Conservation (phyloP, 2,329 filamentous ascomycete genomes). For the Cladosporium sphaerospermum region DNA sequence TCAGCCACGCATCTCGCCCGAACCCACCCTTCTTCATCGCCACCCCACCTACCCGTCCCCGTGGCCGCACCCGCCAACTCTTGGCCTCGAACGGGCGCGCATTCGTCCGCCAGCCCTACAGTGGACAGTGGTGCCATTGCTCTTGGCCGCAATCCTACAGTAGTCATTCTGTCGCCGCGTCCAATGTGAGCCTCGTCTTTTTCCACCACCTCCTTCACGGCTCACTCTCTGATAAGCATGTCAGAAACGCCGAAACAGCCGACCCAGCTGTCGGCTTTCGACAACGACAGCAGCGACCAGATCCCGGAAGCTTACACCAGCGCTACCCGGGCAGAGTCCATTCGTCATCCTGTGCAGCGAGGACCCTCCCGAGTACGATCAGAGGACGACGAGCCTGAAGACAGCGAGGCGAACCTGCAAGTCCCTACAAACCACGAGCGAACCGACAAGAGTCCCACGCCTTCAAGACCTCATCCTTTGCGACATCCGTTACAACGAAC, state of each 20-base stretch:
- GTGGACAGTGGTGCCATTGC: neutral
- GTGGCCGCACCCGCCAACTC: too few species aligned
- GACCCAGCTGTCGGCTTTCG: neutral
- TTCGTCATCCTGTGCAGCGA: conserved; percentile 7
- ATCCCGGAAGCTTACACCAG: neutral
- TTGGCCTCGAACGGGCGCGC: too few species aligned
- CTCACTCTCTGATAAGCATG: neutral
- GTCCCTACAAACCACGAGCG: neutral
- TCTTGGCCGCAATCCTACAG: neutral
- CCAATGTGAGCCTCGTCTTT: neutral
- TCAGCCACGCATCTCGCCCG: too few species aligned
- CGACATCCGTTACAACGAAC: conserved; percentile 1
- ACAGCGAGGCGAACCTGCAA: neutral
- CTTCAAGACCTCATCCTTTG: neutral
- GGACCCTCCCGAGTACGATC: neutral
- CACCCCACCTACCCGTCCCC: too few species aligned
- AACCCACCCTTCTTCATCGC: too few species aligned
- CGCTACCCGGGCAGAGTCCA: neutral
- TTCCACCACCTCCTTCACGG: neutral
- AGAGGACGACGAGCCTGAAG: neutral
- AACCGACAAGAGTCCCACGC: neutral
- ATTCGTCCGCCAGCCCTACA: neutral
- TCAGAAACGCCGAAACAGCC: neutral
- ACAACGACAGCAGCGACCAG: neutral
- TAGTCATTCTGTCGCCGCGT: neutral